Evolutionary conservation across 441 rosid species (phyloP).

Genomic region (Populus trichocarpa): DNA sequence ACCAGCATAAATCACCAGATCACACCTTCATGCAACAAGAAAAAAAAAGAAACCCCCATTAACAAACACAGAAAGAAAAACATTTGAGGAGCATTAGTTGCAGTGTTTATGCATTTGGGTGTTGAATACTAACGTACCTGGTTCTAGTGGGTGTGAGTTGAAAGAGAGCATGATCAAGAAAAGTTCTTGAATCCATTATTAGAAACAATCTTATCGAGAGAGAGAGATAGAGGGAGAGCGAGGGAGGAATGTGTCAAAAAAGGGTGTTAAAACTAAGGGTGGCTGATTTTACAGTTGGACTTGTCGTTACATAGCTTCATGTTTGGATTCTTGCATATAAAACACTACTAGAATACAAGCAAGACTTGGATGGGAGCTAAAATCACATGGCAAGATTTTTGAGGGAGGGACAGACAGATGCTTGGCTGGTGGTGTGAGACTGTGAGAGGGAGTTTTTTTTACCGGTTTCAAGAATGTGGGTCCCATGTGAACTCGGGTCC

Average conservation of each 20-base stretch:
- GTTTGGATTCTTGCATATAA: not conserved
- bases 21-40: constrained; percentile 55
- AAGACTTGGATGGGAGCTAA: not conserved
- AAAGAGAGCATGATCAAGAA: constrained; percentile 79
- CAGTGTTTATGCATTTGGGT: not conserved
- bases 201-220: constrained; percentile 1
- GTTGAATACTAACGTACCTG: constrained; percentile 41
- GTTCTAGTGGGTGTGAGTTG: constrained; percentile 98
- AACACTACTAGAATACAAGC: not conserved
- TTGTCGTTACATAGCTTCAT: not conserved
- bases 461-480: constrained; percentile 15
- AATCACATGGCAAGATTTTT: not conserved
- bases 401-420: not conserved
- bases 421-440: not conserved
- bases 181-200: constrained; percentile 73
- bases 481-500: constrained; percentile 18
- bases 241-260: not conserved
- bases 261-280: not conserved
- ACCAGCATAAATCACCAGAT: constrained; percentile 72
- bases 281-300: not conserved
- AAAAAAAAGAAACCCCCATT: constrained; percentile 8
- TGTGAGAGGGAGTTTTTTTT: not conserved
- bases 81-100: not conserved
- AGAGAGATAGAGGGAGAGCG: not conserved
- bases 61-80: not conserved